Evolutionary conservation across 306 rosid species (phyloP), one percentile per base, ranked within the genome.

Genomic region (Vigna trinervia): DNA sequence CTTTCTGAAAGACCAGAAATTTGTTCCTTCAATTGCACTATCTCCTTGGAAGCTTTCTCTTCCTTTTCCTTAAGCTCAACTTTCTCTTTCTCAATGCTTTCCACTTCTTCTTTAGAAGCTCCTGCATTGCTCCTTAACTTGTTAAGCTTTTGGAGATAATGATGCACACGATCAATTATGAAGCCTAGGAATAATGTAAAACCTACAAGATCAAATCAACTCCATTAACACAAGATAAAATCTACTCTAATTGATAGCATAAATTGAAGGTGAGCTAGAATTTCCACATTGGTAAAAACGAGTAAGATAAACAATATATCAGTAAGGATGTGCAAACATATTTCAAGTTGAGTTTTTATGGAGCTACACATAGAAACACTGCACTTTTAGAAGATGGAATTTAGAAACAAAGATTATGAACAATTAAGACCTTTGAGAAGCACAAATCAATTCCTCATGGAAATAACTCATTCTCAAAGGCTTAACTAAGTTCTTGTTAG

Each of bases 151-250:
- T 80, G 86, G 22, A 90, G 88, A 82, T 90, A 92, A 71, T 90
- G 87, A 41, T 92, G 97, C 77, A 89, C 73, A 1, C 90, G 87
- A 41, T 92, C 93, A 23, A 90, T 87, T 60, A 93, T 38, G 84
- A 93, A 90, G 60, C 94, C 96, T 11, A 93, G 91, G 86, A 90
- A 89, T 73, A 93, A 71, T 8, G 92, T 86, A 84, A 92, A 92
- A 81, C 96, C 97, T 92, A 86, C 76, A 88, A 81, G 51, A 63
- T 36, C 36, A 73, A 75, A 63, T 43, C 45, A 36, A 9, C 14
- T 71, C 77, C 19, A 15, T 67, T 63, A 68, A 63, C 56, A 64
- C 38, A 11, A 54, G 58, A 85, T 30, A n/a, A 30, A 30, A 43
- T 54, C 14, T 12, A 68, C 58, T 30, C 58, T 22, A 5, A 8